Base-by-base conservation (phyloP, 352 stramenopile species). In the Pseudoperonospora humuli region DNA sequence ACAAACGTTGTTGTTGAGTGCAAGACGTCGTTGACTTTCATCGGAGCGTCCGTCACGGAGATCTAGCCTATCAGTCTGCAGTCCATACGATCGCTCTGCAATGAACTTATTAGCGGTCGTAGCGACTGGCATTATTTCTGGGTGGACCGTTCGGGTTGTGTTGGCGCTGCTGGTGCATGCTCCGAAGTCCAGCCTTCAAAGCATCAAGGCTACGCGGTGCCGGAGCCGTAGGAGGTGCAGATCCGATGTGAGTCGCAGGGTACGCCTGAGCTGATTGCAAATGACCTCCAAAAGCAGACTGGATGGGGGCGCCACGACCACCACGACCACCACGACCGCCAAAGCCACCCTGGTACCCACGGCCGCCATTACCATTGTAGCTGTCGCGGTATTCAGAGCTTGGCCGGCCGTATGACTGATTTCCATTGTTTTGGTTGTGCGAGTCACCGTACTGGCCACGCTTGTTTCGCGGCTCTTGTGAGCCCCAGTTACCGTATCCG, bases 161-260 rank as follows among this genome's bases (percentile, higher is more conserved):
- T 35, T 62, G 64, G 25, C 79, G 76, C 37, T 86, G 70, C 54
- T 86, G 74, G 37, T 92, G 79, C 76, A 92, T 92, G 64, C 74
- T 92, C 41, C 79, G 79, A 20, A 92, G 69, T 36, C 79, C 79
- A 18, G 76, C 75, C 50, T 88, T 88, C 19, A 92, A 50, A 17
- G 79, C 79, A 15, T 92, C 79, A 5, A 92, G 55, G 18, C 75
- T 65, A 26, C 61, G 73, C 9, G 70, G 61, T 2, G 58, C 64
- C 10, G 52, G 65, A 7, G 50, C 47, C 8, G 63, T 27, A 23
- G 50, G 15, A n/a, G 40, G 46, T 9, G 70, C 43, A 7, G 52
- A 61, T 11, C 68, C 63, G 11, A 54, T 47, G 25, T 66, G 57
- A n/a, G 45, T 62, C 1, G 69, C 72, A 2, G 61, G 61, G 54